phyloP scores from a whole-genome alignment of 2,329 filamentous ascomycete genomes.

The Kalmusia sp. region DNA sequence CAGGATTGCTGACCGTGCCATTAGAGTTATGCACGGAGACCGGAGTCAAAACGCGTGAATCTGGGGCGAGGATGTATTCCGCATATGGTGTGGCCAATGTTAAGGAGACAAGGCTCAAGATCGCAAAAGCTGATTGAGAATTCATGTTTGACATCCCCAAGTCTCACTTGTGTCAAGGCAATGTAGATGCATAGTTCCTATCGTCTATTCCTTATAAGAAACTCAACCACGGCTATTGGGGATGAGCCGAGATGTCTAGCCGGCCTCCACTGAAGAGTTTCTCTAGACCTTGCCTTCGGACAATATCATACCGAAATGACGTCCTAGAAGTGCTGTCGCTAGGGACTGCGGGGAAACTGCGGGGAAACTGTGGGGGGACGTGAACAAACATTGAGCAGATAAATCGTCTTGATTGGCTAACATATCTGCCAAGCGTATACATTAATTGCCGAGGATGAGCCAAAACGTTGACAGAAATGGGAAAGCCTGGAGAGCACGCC shows the following conservation, averaged over 20 bases:
- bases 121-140: not conserved
- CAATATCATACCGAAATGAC: slow-evolving; percentile 6
- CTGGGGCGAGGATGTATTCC: slow-evolving; percentile 16
- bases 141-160: slow-evolving; percentile 5
- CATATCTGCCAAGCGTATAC: not conserved
- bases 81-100: slow-evolving; percentile 7
- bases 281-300: not conserved
- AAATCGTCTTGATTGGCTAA: not conserved
- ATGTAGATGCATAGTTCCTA: not conserved
- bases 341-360: slow-evolving; percentile 1
- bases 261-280: not conserved
- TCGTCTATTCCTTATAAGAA: not conserved
- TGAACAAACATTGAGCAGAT: not conserved
- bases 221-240: not conserved
- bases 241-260: not conserved
- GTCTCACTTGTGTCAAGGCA: not conserved
- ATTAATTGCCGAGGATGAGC: not conserved
- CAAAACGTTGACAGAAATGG: not conserved
- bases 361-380: not conserved
- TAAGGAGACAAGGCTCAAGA: not conserved
- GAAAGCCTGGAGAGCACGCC: no score
- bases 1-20: slow-evolving; percentile 47
- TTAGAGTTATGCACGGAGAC: slow-evolving; percentile 48
- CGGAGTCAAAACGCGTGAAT: slow-evolving; percentile 9
- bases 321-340: not conserved